Base-by-base conservation (phyloP, 2,329 filamentous ascomycete genomes). In the Clarireedia hainanense region DNA sequence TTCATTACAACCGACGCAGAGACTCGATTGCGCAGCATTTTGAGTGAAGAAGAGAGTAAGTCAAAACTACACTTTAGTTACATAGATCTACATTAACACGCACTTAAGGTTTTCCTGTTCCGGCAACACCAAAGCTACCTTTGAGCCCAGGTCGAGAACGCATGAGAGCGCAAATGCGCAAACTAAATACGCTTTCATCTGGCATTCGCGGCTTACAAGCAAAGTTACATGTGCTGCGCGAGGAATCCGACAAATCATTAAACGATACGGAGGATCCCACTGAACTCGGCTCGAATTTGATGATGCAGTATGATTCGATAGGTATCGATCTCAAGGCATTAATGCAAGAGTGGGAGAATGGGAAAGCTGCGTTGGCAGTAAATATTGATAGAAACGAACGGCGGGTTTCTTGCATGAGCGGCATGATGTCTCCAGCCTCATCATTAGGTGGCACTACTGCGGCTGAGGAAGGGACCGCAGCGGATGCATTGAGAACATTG, bases 241-340 rank as follows among this genome's bases (percentile, higher is more conserved):
- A 99, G 70, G 91, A 96, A 70, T 95, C 91, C 0, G 89, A 89
- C 67, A 82, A 82, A 58, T 84, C 84, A 45, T 73, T 96, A 27
- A 88, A 95, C 65, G 84, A 86, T 63, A 84, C 88, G 39, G 77
- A 79, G 57, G 83, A 86, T 63, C 82, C 89, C 17, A 82, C 83
- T 4, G 88, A 95, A 62, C 79, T 96, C 15, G 89, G 88, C 0
- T 80, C 85, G 0, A 85, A 84, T 60, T 78, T 97, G 40, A 85
- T 96, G 78, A 74, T 84, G 23, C 94, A 97, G 67, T 99, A 97
- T 70, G 94, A 99, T 56, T 92, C 91, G 4, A 95, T 99, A 60
- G 94, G 94, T 2, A 78, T 85, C 26, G 94, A 99, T 67, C 78
- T 99, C 46, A 86, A 86, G 68, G 81, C 85, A 45, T 74, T 96